A percentile compares a stretch with the other conserved stretches of the same genome.
Conservation (phyloP, 441 rosid genomes). For the Lepidium campestre region DNA sequence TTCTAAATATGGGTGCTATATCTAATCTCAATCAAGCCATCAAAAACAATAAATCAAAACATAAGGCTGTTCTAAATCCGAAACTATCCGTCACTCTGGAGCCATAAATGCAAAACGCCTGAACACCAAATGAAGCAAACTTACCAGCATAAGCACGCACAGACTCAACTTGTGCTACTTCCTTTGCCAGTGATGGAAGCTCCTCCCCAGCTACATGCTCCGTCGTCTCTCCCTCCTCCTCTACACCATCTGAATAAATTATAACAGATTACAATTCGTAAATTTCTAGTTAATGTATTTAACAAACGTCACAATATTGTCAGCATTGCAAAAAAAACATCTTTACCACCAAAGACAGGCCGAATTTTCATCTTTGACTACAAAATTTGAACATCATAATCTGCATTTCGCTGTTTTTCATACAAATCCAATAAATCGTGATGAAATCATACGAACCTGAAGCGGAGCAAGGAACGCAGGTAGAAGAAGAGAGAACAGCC, state of each 20-base stretch:
- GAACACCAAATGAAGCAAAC: slow-evolving; percentile 16
- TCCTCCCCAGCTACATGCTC: slow-evolving; percentile 58
- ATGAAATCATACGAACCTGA: slow-evolving; percentile 34
- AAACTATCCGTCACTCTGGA: not conserved
- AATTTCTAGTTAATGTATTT: not conserved
- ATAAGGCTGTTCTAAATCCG: not conserved
- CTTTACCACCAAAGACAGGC: not conserved
- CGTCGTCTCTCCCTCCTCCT: slow-evolving; percentile 21
- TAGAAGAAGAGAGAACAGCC: slow-evolving; percentile 47
- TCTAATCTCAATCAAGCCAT: not conserved
- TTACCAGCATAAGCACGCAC: slow-evolving; percentile 80
- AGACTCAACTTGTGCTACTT: slow-evolving; percentile 82
- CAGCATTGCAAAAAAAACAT: not conserved
- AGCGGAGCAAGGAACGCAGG: slow-evolving; percentile 25
- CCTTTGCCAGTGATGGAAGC: slow-evolving; percentile 74
- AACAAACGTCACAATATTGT: not conserved
- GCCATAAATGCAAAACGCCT: not conserved
- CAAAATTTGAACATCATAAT: not conserved
- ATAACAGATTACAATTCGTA: not conserved
- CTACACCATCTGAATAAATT: slow-evolving; percentile 32
- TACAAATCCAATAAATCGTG: not conserved
- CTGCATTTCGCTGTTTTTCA: not conserved
- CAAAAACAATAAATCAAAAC: not conserved
- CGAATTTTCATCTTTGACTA: not conserved
- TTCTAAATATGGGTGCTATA: not conserved